These are phyloP conservation scores for Penicillium occitanis DNA, from an alignment of 2,329 filamentous ascomycete species.

Conservation along the genomic window DNA sequence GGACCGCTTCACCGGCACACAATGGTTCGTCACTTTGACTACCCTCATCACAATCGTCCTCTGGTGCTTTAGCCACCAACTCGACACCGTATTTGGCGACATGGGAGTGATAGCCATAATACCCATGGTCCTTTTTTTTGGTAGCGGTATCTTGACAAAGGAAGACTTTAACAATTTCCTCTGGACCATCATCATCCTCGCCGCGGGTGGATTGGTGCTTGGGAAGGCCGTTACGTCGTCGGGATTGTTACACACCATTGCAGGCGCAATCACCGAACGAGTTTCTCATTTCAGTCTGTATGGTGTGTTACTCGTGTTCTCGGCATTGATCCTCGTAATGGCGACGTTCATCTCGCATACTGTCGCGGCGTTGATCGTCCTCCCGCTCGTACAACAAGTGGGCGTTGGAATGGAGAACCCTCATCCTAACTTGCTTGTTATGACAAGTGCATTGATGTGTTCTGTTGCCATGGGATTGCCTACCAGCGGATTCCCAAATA, in stretches of 20 bases:
- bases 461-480: constrained; percentile 96
- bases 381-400: constrained; percentile 85
- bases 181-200: constrained; percentile 99
- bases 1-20: constrained; percentile 81
- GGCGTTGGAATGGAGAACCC: constrained; percentile 82
- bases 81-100: constrained; percentile 86
- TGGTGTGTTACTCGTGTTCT: constrained; percentile 81
- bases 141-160: constrained; percentile 92
- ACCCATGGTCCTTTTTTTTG: constrained; percentile 93
- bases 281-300: constrained; percentile 83
- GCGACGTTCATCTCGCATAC: constrained; percentile 98
- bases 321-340: constrained; percentile 79
- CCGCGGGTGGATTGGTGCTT: constrained; percentile 85
- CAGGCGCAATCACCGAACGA: constrained; percentile 67
- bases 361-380: constrained; percentile 89
- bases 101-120: constrained; percentile 99
- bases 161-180: constrained; percentile 99
- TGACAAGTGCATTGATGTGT: constrained; percentile 94
- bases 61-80: constrained; percentile 89
- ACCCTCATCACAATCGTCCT: constrained; percentile 81
- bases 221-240: constrained; percentile 94
- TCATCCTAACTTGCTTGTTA: constrained; percentile 91
- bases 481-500: constrained; percentile 96
- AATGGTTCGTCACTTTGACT: constrained; percentile 87
- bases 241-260: constrained; percentile 85